Evolutionary conservation across 148 eudicot genomes (phyloP), one percentile per base, ranked within the genome.

Genomic region (Polygonum aviculare): DNA sequence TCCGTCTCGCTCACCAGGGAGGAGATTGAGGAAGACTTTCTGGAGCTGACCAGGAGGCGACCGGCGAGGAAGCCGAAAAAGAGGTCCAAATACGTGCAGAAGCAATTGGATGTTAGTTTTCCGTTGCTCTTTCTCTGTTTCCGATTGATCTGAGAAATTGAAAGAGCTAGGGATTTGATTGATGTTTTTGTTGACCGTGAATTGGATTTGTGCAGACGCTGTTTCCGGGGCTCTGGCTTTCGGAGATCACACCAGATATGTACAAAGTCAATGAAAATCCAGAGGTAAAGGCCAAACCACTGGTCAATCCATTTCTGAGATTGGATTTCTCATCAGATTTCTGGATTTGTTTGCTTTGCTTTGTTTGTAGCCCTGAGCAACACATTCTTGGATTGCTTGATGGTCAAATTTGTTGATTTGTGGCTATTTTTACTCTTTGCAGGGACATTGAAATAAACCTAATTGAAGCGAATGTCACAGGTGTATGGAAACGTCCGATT

Each of bases 201-300:
- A 33, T 69, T 38, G 48, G 26, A 50, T 69, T 40, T 35, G 47
- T 19, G 26, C 86, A 86, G 88, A 73, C 81, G 19, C 52, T 86
- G 12, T 86, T 79, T 35, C 88, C 88, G 1, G 88, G 84, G 10
- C 73, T 79, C 15, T 86, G 83, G 83, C 82, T 86, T 41, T 72
- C 84, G 75, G 88, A 86, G 80, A 78, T 86, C 54, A 81, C 86
- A 18, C 74, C 88, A 18, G 88, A 86, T 77, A 83, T 81, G 83
- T 86, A 86, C 73, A 83, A 80, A 80, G 88, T 86, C 16, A 54
- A 79, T 48, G 86, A 86, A 31, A 69, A 18, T 77, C 81, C 76
- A 9, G 88, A 83, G 21, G 72, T 67, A 11, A 79, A 83, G 82
- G 83, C 83, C 38, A 55, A 75, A 74, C 0, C 49, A 47, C 44